phyloP scores from a whole-genome alignment of 2,329 filamentous ascomycete genomes.

The Cercospora sojina region DNA sequence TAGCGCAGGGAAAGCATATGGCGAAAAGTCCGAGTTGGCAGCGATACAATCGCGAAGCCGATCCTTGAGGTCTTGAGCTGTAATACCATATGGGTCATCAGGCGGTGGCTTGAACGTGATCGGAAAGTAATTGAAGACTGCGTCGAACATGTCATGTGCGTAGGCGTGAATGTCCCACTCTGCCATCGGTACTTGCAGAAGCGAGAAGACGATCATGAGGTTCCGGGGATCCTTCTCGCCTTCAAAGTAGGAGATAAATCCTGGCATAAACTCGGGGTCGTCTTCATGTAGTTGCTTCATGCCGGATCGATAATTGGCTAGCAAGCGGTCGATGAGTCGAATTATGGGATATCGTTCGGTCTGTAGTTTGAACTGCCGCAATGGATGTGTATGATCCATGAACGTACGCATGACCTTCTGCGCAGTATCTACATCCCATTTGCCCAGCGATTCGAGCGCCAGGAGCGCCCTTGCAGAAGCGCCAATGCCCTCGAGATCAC shows the following conservation, averaged over 20 bases:
- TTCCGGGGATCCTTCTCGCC: slow-evolving; percentile 70
- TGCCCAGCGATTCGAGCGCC: slow-evolving; percentile 58
- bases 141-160: slow-evolving; percentile 63
- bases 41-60: slow-evolving; percentile 64
- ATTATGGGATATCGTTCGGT: slow-evolving; percentile 61
- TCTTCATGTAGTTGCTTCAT: slow-evolving; percentile 56
- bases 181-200: slow-evolving; percentile 64
- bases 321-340: slow-evolving; percentile 60
- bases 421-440: slow-evolving; percentile 59
- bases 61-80: slow-evolving; percentile 65
- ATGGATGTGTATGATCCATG: slow-evolving; percentile 55
- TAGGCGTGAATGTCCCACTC: slow-evolving; percentile 65
- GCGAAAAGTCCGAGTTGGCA: slow-evolving; percentile 62
- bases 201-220: slow-evolving; percentile 68
- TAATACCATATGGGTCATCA: slow-evolving; percentile 68
- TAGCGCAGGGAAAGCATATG: slow-evolving; percentile 64
- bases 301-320: slow-evolving; percentile 61
- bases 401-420: slow-evolving; percentile 54
- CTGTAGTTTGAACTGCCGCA: slow-evolving; percentile 62
- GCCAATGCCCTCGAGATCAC: slow-evolving; percentile 54
- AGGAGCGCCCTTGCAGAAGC: slow-evolving; percentile 59
- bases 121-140: slow-evolving; percentile 70
- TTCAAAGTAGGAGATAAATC: slow-evolving; percentile 63
- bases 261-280: slow-evolving; percentile 57
- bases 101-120: slow-evolving; percentile 69